Evolutionary conservation across 352 stramenopile species (phyloP), one percentile per base, ranked within the genome.

Genomic region (Phytopythium sindhum): DNA sequence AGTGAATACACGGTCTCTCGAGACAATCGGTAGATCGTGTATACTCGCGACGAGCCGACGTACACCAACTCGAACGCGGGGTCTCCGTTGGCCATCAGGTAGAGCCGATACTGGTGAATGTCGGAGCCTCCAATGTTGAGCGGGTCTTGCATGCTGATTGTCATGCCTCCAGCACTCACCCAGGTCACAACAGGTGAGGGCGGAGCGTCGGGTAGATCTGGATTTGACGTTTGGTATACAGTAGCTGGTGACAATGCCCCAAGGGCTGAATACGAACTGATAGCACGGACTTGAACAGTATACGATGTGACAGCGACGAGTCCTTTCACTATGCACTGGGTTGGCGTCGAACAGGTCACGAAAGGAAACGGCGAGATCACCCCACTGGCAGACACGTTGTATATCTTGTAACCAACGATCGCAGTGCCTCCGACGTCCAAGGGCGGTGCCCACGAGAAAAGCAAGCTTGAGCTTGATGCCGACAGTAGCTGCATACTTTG

Each of bases 321-420:
- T 1, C 73, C 67, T 29, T 70, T 74, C 21, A 90, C 64, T 1
- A 57, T 65, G 24, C 81, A 90, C 28, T 82, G 24, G 11, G 66
- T 83, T 24, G 65, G 58, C 4, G 60, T 50, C 1, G 60, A 62
- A 50, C 75, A 89, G 4, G 42, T 61, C 3, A 81, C 64, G 0
- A 26, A 63, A 2, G 67, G 12, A 37, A 86, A 86, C 8, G 39
- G 42, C 4, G 63, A 31, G 6, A 67, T n/a, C 0, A 23, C 42
- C 0, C 64, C 74, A 15, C 59, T 60, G 17, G 23, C 51, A 1
- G 37, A 26, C 0, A 80, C 63, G 5, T 74, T 75, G 59, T 80
- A 89, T 7, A 90, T 50, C 5, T 73, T 81, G 63, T 89, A 89
- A 8, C 55, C 66, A 14, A 87, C 53, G 2, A 91, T 70, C 0